These are phyloP conservation scores for Westerdykella ornata DNA, from an alignment of 2,329 filamentous ascomycete genomes.

Conservation along the genomic window DNA sequence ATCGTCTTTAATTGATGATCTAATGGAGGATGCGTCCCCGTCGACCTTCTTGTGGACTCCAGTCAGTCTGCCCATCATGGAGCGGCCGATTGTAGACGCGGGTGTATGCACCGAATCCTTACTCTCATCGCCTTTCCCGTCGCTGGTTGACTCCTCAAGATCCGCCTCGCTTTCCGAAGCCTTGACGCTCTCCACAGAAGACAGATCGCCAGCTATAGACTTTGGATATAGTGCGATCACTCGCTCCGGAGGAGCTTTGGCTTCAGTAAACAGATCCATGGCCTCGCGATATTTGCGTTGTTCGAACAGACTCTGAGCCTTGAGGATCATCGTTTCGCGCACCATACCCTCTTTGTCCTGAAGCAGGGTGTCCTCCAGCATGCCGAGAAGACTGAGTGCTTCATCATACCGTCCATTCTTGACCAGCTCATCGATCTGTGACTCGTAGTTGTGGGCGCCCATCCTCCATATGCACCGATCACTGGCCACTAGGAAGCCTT, in stretches of 20 bases:
- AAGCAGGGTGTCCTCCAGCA: conserved; percentile 88
- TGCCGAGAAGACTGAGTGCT: conserved; percentile 77
- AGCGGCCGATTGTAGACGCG: conserved; percentile 28
- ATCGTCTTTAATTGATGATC: conserved; percentile 51
- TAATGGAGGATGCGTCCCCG: conserved; percentile 52
- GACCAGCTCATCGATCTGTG: conserved; percentile 77
- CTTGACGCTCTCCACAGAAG: conserved; percentile 52
- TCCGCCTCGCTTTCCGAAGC: conserved; percentile 37
- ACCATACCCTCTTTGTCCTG: conserved; percentile 74
- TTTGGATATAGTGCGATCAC: conserved; percentile 81
- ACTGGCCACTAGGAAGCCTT: conserved; percentile 89
- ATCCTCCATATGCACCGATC: conserved; percentile 94
- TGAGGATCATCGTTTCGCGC: conserved; percentile 82
- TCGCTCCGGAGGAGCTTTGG: conserved; percentile 80
- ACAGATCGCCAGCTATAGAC: conserved; percentile 75
- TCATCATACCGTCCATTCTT: conserved; percentile 73
- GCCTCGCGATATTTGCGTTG: conserved; percentile 76
- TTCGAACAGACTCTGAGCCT: conserved; percentile 78
- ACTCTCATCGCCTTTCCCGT: conserved; percentile 22
- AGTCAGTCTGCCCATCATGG: conserved; percentile 45
- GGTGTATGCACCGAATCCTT: conserved; percentile 15
- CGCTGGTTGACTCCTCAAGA: conserved; percentile 34
- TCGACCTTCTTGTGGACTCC: conserved; percentile 42
- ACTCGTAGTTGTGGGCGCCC: conserved; percentile 85
- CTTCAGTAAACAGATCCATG: conserved; percentile 84